Evolutionary conservation across 345 rosid genomes (phyloP).

Genomic region (Viola odorata): DNA sequence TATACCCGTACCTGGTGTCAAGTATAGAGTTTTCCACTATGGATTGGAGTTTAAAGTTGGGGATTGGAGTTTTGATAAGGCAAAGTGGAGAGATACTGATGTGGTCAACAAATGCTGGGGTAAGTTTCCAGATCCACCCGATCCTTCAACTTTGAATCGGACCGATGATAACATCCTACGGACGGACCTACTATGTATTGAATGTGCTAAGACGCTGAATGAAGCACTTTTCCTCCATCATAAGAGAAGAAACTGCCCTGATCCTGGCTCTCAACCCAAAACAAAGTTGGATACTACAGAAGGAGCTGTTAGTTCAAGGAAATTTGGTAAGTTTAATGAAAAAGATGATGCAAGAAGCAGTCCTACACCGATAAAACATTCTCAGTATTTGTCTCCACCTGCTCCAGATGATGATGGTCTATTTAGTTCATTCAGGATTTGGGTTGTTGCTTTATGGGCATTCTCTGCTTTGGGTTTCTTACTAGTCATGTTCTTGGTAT

Average conservation of each 20-base stretch:
- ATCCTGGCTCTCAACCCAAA: slow-evolving; percentile 29
- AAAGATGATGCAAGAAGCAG: slow-evolving; percentile 23
- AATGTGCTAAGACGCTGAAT: slow-evolving; percentile 74
- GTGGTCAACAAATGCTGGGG: slow-evolving; percentile 81
- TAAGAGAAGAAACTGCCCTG: slow-evolving; percentile 61
- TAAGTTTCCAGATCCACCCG: slow-evolving; percentile 87
- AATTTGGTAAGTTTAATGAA: slow-evolving; percentile 32
- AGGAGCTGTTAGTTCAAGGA: slow-evolving; percentile 35
- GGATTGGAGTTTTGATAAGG: slow-evolving; percentile 97
- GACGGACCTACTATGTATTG: slow-evolving; percentile 85
- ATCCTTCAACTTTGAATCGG: slow-evolving; percentile 45
- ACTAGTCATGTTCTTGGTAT: slow-evolving; percentile 47
- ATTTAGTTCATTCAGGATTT: slow-evolving; percentile 55
- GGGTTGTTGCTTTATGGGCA: slow-evolving; percentile 72
- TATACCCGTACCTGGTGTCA: slow-evolving; percentile 67
- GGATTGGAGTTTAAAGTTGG: slow-evolving; percentile 87
- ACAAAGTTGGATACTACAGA: slow-evolving; percentile 16
- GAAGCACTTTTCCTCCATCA: slow-evolving; percentile 83
- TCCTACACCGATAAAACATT: slow-evolving; percentile 17
- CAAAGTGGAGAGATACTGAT: slow-evolving; percentile 78
- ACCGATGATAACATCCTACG: slow-evolving; percentile 41
- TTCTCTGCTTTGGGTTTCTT: slow-evolving; percentile 70
- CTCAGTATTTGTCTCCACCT: slow-evolving; percentile 30
- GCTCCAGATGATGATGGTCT: slow-evolving; percentile 37
- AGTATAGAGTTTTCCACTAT: slow-evolving; percentile 87